Evolutionary conservation across 352 stramenopile species (phyloP), one percentile per base, ranked within the genome.

Genomic region (Phytophthora uliginosa): DNA sequence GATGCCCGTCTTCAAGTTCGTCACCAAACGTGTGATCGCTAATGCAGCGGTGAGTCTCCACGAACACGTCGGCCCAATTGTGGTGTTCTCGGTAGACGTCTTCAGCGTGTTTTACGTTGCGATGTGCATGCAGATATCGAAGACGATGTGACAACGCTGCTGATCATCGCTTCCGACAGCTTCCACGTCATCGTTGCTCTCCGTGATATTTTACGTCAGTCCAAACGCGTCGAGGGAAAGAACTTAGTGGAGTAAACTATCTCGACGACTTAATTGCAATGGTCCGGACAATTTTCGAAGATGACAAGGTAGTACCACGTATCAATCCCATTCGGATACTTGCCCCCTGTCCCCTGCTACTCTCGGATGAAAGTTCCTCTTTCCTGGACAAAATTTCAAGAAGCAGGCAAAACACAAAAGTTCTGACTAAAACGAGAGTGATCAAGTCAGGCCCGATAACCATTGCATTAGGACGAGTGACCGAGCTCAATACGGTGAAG

Each of bases 51-150:
- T 7, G 15, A 38, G 73, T 38, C 57, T 73, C 34, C 48, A 69
- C 28, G 74, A 81, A 31, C 52, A 59, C 31, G 56, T 69, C 9
- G 59, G 63, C 0, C 52, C 53, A 17, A 71, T 69, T 28, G 61
- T 69, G 7, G 65, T 76, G 3, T 72, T 81, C 48, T 71, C 69
- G 5, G 65, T 81, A 5, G 74, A 77, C 5, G 45, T 71, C 4
- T 78, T 78, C 61, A 76, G 69, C 45, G 74, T 69, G 10, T 48
- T 78, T 18, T 77, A 73, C 22, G 47, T 71, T 7, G 51, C 66
- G 13, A 73, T 62, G 20, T 76, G 63, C 51, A 73, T 81, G 74
- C 69, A 78, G 20, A 71, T 50, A 22, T 42, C 69, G 0, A 61
- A 51, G 1, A 67, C 64, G 10, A 24, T 42, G 13, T 50, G 9